These are phyloP conservation scores for Ceratocystis papillata DNA, from an alignment of 2,329 filamentous ascomycete genomes.

Conservation along the genomic window DNA sequence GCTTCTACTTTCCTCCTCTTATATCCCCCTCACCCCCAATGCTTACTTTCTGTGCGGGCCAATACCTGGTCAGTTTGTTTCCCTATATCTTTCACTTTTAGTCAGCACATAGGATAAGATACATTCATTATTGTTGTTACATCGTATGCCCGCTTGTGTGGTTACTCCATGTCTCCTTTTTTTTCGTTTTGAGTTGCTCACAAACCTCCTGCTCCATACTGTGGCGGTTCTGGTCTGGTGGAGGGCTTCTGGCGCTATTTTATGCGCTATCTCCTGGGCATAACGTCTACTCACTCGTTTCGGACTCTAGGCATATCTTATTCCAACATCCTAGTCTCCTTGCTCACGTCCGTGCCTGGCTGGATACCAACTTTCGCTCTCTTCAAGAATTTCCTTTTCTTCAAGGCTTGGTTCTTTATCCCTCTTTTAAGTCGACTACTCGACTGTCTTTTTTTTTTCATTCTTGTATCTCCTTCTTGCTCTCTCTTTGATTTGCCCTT, in stretches of 20 bases:
- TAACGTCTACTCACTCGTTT: too few relatives aligned
- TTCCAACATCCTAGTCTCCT: too few relatives aligned
- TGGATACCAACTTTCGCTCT: too few relatives aligned
- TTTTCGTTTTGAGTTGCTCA: neutral
- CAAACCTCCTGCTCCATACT: neutral
- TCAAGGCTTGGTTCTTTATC: neutral
- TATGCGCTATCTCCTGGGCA: neutral
- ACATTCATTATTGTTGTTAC: neutral
- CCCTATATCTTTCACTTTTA: neutral
- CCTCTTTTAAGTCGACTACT: neutral
- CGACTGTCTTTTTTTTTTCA: neutral
- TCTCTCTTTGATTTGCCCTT: neutral
- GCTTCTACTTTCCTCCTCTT: too few relatives aligned
- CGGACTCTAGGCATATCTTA: too few relatives aligned
- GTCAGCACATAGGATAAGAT: neutral
- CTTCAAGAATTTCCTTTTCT: too few relatives aligned
- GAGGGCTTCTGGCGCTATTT: neutral
- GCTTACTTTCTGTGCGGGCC: too few relatives aligned
- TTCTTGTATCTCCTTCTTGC: neutral
- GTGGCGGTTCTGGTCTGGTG: neutral
- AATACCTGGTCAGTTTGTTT: too few relatives aligned
- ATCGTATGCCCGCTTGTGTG: neutral
- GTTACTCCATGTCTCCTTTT: neutral
- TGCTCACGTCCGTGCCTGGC: too few relatives aligned
- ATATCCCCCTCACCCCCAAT: too few relatives aligned